Evolutionary conservation across 1,284 basidiomycete genomes (phyloP), one percentile per base, ranked within the genome.

Genomic region (Cutaneotrichosporon sp.): DNA sequence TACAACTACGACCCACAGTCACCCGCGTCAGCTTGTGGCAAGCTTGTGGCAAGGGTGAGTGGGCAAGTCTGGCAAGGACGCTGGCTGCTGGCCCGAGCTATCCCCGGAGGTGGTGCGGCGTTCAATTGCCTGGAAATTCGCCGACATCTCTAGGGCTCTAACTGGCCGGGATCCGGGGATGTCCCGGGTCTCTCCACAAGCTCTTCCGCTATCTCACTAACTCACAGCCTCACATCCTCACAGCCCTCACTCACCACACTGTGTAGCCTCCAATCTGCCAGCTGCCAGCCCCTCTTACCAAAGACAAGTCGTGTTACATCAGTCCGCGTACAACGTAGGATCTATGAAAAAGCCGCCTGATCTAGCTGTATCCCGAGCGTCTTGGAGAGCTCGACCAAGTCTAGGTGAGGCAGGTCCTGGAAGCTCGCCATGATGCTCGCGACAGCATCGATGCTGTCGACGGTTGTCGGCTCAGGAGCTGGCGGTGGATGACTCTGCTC

Each of bases 351-450:
- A n/a, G 31, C 21, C 47, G n/a, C 22, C 50, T 31, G 30, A 7
- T 52, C 50, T 4, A 52, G 30, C 26, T 52, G 30, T 5, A 52
- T 22, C 50, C 50, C 60, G 6, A 65, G 40, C 18, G 55, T 61
- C n/a, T 53, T 47, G 56, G 32, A 61, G 31, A 65, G 56, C 50
- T 61, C 63, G 55, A 61, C 63, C 11, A 65, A 46, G 56, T 65
- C 63, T 21, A 65, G 49, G n/a, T 65, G 63, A 0, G 63, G 63
- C 30, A 65, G 50, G n/a, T 56, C 59, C 32, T 51, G 31, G 21
- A 61, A 56, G 11, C 46, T 53, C 9, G 26, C 31, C 18, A 49
- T 47, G 32, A 56, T 49, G 38, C 60, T 61, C 5, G 56, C 34
- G 2, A 30, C 26, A 5, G 56, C 21, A 5, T 40, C 56, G 26